Percentiles rank a stretch among this genome's conserved stretches.
Evolutionary conservation across 1,139 yeast genomes (phyloP).

Genomic region (Taphrina confusa): DNA sequence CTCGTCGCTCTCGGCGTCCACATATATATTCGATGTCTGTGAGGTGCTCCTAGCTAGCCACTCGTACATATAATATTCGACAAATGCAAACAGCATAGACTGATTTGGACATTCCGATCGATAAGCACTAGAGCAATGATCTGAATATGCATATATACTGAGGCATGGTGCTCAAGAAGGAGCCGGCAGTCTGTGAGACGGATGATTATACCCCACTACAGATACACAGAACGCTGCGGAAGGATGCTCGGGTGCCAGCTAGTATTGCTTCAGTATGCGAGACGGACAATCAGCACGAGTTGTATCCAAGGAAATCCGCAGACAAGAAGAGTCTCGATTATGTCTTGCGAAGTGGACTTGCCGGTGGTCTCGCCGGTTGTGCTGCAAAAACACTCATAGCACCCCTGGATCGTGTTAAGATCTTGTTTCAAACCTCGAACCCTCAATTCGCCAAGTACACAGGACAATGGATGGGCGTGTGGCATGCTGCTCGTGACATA

Average conservation of each 20-base stretch:
- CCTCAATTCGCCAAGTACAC: conserved; percentile 81
- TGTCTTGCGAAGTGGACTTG: conserved; percentile 77
- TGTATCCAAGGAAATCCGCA: neutral
- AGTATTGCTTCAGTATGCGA: conserved; percentile 5
- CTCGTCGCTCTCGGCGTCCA: no score
- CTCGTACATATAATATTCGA: no score
- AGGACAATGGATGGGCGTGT: conserved; percentile 76
- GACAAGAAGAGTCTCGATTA: conserved; percentile 53
- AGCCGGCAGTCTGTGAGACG: conserved; percentile 16
- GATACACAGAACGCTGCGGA: neutral
- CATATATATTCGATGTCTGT: no score
- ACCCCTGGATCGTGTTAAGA: conserved; percentile 91
- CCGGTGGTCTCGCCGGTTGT: conserved; percentile 96
- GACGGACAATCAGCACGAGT: neutral
- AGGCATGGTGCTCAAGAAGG: neutral
- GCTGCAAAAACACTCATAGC: conserved; percentile 95
- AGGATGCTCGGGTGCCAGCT: neutral
- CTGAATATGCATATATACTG: neutral
- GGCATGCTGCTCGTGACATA: conserved; percentile 69
- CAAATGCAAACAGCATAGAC: no score
- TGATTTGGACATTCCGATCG: no score
- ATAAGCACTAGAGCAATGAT: no score
- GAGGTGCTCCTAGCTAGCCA: no score
- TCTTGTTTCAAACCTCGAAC: conserved; percentile 89
- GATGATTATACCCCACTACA: conserved; percentile 14